Evolutionary conservation across 768 basidiomycete genomes (phyloP).

Genomic region (Suillus tomentosus): DNA sequence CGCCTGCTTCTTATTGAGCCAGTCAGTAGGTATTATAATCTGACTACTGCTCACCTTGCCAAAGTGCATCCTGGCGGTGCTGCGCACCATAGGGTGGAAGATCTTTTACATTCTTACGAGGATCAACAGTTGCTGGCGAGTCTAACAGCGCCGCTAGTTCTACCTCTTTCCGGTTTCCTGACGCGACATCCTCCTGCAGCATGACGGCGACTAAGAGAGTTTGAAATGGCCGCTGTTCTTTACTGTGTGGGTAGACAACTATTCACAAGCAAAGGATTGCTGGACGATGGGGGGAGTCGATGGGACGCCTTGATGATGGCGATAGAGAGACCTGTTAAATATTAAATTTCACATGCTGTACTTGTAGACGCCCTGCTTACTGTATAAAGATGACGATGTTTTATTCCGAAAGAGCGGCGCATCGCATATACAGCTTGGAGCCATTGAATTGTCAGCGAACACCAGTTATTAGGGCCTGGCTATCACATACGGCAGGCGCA

Average conservation of each 20-base stretch:
- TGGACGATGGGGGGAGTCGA: not conserved
- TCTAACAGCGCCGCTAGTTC: not conserved
- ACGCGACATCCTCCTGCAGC: not conserved
- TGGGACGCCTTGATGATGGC: not conserved
- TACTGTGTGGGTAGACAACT: not conserved
- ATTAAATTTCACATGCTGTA: not conserved
- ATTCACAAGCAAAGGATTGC: not conserved
- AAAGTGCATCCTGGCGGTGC: conserved; percentile 2
- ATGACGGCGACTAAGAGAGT: not conserved
- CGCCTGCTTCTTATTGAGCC: not conserved
- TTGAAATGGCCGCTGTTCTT: not conserved
- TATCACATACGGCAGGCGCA: not conserved
- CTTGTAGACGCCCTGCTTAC: conserved; percentile 1
- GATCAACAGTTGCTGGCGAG: not conserved
- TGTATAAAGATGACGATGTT: not conserved
- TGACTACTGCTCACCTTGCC: not conserved
- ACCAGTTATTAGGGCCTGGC: not conserved
- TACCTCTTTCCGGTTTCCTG: not conserved
- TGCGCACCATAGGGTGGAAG: not conserved
- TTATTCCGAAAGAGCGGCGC: not conserved
- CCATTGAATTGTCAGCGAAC: not conserved
- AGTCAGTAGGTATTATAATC: not conserved
- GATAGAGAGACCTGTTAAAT: not conserved
- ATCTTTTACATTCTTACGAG: not conserved
- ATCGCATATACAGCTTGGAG: not conserved